These are phyloP conservation scores for Fusarium cyanostomum DNA, from an alignment of 2,329 filamentous ascomycete species.

Conservation along the genomic window DNA sequence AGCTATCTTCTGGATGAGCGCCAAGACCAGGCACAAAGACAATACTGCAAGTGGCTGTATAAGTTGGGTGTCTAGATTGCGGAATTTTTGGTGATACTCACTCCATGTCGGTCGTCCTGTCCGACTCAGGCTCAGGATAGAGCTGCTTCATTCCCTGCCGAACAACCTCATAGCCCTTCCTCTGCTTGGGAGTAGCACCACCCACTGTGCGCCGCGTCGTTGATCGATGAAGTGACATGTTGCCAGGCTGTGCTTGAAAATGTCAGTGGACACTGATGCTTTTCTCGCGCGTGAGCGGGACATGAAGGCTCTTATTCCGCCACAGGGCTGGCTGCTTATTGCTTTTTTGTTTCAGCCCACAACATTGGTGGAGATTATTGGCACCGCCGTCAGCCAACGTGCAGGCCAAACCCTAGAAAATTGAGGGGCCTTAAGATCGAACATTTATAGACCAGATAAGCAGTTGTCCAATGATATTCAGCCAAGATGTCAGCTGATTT, in stretches of 20 bases:
- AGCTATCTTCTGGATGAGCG: constrained; percentile 52
- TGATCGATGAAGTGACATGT: constrained; percentile 26
- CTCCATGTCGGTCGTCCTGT: constrained; percentile 49
- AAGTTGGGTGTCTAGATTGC: not conserved
- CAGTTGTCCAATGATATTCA: no score
- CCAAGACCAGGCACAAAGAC: constrained; percentile 55
- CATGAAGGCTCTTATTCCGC: not conserved
- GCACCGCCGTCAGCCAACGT: no score
- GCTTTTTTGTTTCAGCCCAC: constrained; percentile 16
- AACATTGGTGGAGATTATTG: not conserved
- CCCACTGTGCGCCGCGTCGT: constrained; percentile 31
- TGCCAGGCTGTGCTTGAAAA: not conserved
- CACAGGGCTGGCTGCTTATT: no score
- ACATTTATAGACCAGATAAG: no score
- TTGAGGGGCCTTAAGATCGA: no score
- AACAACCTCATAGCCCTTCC: constrained; percentile 49
- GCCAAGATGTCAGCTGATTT: no score
- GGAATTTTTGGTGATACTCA: not conserved
- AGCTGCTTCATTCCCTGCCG: constrained; percentile 53
- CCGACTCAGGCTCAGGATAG: constrained; percentile 45
- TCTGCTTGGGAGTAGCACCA: constrained; percentile 31
- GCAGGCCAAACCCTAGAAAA: no score
- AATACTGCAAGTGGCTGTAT: constrained; percentile 41
- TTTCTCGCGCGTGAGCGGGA: not conserved
- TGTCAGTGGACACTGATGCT: not conserved